Percentiles rank a stretch among this genome's conserved stretches.
Conservation (phyloP, 2,329 filamentous ascomycete species). For the Pseudogymnoascus sp. region DNA sequence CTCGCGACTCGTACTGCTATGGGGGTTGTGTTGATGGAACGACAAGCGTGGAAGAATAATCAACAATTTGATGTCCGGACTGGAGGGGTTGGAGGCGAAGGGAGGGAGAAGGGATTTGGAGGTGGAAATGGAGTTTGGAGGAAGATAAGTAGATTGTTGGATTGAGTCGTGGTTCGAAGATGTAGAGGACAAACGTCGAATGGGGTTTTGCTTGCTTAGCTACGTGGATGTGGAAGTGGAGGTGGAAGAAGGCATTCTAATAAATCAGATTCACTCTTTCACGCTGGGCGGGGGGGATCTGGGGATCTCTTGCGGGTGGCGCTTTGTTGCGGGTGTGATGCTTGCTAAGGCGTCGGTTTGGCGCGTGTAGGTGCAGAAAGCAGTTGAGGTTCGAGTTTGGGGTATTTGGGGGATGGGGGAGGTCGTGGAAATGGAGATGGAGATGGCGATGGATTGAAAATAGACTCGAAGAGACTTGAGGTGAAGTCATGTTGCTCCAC, state of each 20-base stretch:
- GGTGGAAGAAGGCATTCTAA: constrained; percentile 1
- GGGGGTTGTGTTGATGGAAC: not conserved
- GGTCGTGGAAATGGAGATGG: not conserved
- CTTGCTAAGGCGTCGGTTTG: not conserved
- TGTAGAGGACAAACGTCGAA: not conserved
- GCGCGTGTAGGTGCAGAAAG: not conserved
- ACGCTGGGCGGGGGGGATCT: not conserved
- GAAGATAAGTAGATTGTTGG: not conserved
- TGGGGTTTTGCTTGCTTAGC: not conserved
- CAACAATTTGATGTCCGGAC: constrained; percentile 2
- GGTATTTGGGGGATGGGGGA: not conserved
- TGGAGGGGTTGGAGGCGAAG: not conserved
- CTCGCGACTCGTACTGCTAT: not conserved
- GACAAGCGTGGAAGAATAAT: not conserved
- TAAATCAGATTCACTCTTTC: constrained; percentile 8
- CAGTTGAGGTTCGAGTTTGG: not conserved
- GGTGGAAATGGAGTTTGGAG: not conserved
- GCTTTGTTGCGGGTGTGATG: not conserved
- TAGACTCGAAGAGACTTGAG: not conserved
- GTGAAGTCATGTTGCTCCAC: not conserved
- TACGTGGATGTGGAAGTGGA: not conserved
- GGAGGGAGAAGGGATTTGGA: constrained; percentile 1
- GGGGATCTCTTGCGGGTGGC: not conserved
- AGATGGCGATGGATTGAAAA: not conserved
- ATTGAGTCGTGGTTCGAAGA: not conserved